Conservation (phyloP, 192 early-diverging fungal species). For the Umbelopsis vinacea region DNA sequence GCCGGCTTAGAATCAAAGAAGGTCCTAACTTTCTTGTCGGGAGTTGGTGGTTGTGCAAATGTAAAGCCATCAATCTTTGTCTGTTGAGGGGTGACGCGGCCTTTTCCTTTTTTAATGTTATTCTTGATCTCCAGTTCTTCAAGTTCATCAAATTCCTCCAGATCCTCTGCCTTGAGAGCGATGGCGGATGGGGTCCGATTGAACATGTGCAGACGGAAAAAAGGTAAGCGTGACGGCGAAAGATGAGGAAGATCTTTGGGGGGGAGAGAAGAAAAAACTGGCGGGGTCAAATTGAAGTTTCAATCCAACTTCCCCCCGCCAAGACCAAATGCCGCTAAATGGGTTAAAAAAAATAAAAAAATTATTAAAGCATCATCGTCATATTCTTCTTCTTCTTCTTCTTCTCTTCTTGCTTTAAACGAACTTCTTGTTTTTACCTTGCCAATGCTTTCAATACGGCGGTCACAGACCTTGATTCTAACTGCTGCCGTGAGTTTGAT, state of each 20-base stretch:
- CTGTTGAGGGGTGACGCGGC: background rate
- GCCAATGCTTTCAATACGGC: slow-evolving; percentile 1
- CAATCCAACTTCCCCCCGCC: background rate
- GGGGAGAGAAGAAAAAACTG: background rate
- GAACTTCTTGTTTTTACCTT: background rate
- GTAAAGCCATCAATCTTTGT: background rate
- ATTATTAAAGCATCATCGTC: background rate
- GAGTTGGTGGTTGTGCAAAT: slow-evolving; percentile 7
- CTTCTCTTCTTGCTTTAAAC: background rate
- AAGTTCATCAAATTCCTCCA: slow-evolving; percentile 11
- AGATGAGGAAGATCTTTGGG: background rate
- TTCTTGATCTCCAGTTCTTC: slow-evolving; percentile 1
- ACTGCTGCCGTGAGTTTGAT: slow-evolving; percentile 8
- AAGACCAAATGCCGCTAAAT: background rate
- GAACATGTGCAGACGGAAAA: background rate
- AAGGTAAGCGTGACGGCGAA: background rate
- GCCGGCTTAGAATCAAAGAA: slow-evolving; percentile 5
- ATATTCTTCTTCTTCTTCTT: background rate
- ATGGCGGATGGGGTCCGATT: slow-evolving; percentile 17
- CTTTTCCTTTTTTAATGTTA: background rate
- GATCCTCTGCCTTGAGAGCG: slow-evolving; percentile 7
- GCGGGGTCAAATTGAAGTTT: background rate
- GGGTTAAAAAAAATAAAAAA: background rate
- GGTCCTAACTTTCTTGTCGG: background rate
- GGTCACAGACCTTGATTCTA: slow-evolving; percentile 7